Evolutionary conservation across 2,329 filamentous ascomycete genomes (phyloP).

Genomic region (Coniochaeta hoffmannii): DNA sequence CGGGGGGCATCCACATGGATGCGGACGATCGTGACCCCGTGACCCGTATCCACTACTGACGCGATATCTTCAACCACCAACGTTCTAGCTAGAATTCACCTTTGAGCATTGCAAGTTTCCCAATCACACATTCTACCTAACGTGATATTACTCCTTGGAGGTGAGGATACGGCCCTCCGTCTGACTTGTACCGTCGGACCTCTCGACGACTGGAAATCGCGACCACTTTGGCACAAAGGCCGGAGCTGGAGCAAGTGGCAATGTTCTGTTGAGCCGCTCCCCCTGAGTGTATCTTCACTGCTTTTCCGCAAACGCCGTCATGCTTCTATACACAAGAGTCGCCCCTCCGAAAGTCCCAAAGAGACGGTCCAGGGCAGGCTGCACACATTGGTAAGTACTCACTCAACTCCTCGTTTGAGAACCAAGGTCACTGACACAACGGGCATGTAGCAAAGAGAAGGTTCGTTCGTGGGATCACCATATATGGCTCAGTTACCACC

Average conservation of each 20-base stretch:
- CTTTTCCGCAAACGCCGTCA: slow-evolving; percentile 17
- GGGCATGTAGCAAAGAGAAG: slow-evolving; percentile 42
- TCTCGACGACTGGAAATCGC: background rate
- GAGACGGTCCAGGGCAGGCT: slow-evolving; percentile 52
- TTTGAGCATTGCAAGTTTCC: background rate
- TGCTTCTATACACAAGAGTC: slow-evolving; percentile 52
- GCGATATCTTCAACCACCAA: background rate
- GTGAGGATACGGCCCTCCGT: too few species aligned
- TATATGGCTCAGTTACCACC: background rate
- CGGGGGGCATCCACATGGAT: too few species aligned
- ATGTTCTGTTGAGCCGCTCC: background rate
- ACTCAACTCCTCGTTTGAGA: background rate
- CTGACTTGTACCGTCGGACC: background rate
- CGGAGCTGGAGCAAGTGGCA: background rate
- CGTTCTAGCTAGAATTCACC: too few species aligned
- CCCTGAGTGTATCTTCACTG: background rate
- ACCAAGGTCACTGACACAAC: slow-evolving; percentile 9
- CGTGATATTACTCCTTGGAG: background rate
- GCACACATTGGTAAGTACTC: slow-evolving; percentile 46
- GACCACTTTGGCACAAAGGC: background rate
- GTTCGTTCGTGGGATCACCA: slow-evolving; percentile 26
- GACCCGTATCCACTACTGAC: background rate
- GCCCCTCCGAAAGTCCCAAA: slow-evolving; percentile 52
- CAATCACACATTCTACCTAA: background rate
- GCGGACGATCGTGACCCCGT: background rate